Conservation (phyloP, 129 eudicot species). For the Flaveria linearis region DNA sequence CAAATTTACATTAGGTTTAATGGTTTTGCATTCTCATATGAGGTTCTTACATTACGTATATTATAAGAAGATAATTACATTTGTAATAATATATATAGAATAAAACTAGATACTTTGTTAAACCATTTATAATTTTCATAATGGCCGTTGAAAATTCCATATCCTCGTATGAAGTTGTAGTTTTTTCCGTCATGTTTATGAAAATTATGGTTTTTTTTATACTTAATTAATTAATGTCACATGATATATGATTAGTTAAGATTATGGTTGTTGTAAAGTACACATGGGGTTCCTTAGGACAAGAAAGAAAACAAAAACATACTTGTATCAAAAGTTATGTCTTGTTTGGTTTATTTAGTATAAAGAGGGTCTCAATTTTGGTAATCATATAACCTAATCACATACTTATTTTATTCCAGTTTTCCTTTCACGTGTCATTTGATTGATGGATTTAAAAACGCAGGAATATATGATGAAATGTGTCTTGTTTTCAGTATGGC, state of each 20-base stretch:
- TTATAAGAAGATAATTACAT: too few relatives aligned
- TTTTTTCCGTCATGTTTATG: background rate
- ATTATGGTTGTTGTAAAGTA: background rate
- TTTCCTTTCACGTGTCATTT: conserved; percentile 11
- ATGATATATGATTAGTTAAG: background rate
- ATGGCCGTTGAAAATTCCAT: background rate
- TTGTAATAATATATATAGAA: too few relatives aligned
- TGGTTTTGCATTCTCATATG: too few relatives aligned
- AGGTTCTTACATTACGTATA: too few relatives aligned
- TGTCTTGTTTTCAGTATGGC: too few relatives aligned
- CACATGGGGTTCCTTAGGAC: background rate
- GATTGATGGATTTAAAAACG: background rate
- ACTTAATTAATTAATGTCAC: background rate
- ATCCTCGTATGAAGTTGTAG: background rate
- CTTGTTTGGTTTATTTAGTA: conserved; percentile 13
- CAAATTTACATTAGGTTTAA: too few relatives aligned
- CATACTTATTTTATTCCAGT: background rate
- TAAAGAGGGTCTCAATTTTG: background rate
- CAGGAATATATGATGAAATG: too few relatives aligned
- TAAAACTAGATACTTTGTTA: background rate
- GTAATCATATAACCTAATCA: background rate
- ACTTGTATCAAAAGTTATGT: conserved; percentile 9
- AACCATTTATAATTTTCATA: background rate
- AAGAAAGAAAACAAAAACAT: background rate
- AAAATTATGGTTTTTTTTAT: background rate